Conservation (phyloP, 169 alveolate genomes). For the Hepatocystis sp. region DNA sequence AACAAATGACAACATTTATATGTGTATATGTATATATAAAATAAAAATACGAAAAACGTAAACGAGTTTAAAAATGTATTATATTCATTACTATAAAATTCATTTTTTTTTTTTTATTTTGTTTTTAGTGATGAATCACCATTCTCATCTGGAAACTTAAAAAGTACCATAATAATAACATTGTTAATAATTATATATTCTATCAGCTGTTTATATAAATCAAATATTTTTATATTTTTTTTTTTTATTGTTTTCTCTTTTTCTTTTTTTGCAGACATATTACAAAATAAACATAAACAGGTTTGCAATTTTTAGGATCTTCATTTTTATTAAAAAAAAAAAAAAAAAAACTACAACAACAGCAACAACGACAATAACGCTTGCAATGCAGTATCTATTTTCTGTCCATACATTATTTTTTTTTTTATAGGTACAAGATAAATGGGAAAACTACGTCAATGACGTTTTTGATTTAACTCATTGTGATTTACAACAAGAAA, state of each 20-base stretch:
- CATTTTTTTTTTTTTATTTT: constrained; percentile 4
- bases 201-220: constrained; percentile 2
- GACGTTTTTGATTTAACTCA: constrained; percentile 12
- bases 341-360: too few relatives aligned
- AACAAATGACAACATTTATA: background rate
- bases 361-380: background rate
- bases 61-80: constrained; percentile 2
- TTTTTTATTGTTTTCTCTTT: background rate
- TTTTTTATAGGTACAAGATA: constrained; percentile 32
- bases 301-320: constrained; percentile 12
- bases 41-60: background rate
- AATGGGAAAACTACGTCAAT: constrained; percentile 28
- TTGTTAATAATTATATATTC: constrained; percentile 6
- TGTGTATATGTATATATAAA: background rate
- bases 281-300: constrained; percentile 15
- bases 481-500: constrained; percentile 3
- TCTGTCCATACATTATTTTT: background rate
- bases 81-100: background rate
- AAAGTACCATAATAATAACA: constrained; percentile 18
- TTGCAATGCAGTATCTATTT: background rate
- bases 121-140: constrained; percentile 53
- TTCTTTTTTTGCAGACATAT: constrained; percentile 24
- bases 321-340: background rate
- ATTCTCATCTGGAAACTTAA: constrained; percentile 44
- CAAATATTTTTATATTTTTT: background rate